Conservation (phyloP, 2,329 filamentous ascomycete genomes). For the Fusarium equiseti region DNA sequence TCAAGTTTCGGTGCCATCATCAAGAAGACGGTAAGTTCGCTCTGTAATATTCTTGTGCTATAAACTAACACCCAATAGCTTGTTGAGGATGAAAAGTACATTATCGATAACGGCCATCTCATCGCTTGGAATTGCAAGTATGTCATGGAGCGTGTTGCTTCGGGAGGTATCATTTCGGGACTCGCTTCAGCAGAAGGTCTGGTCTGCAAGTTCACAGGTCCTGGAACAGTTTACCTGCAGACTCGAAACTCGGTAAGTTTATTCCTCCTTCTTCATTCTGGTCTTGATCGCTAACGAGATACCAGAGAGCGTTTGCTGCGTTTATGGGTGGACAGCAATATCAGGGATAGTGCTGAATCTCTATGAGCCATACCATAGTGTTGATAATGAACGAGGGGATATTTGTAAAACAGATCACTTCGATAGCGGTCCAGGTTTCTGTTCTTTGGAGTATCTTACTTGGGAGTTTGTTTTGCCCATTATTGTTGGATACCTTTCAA, state of each 20-base stretch:
- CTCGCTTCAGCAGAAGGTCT: conserved; percentile 86
- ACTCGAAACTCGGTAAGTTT: conserved; percentile 81
- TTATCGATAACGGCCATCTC: conserved; percentile 91
- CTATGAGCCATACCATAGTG: background rate
- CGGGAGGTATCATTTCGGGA: conserved; percentile 92
- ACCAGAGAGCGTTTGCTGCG: conserved; percentile 64
- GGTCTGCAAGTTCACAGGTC: conserved; percentile 93
- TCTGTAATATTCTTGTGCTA: background rate
- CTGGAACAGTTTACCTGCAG: conserved; percentile 92
- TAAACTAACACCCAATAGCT: conserved; percentile 55
- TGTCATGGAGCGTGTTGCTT: conserved; percentile 87
- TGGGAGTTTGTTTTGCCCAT: conserved; percentile 25
- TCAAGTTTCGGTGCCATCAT: conserved; percentile 96
- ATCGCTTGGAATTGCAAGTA: conserved; percentile 99
- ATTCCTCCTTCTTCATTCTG: conserved; percentile 24
- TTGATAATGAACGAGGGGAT: background rate
- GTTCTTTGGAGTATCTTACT: background rate
- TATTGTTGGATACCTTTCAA: conserved; percentile 34
- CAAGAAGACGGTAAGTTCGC: conserved; percentile 81
- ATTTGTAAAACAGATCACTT: background rate
- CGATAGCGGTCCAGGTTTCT: background rate
- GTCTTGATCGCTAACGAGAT: conserved; percentile 15
- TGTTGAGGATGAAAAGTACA: conserved; percentile 82
- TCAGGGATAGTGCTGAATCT: conserved; percentile 43
- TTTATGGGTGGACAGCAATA: conserved; percentile 64